A percentile compares a stretch with the other conserved stretches of the same genome.
Evolutionary conservation across 108 stramenopile species (phyloP).

Genomic region (Seminavis robusta): DNA sequence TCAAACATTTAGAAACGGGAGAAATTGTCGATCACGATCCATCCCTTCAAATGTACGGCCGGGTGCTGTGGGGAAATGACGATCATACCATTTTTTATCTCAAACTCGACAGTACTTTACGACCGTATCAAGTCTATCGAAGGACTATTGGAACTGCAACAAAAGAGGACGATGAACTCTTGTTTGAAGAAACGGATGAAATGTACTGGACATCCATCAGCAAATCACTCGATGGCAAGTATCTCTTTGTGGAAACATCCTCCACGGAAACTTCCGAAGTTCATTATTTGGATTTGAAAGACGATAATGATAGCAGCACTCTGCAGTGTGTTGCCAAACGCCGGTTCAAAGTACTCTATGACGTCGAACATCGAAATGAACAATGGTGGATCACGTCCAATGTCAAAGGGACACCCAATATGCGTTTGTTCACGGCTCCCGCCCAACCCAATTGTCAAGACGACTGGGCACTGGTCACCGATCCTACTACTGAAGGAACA

Average conservation of each 20-base stretch:
- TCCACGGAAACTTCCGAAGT: slow-evolving; percentile 84
- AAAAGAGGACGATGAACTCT: slow-evolving; percentile 47
- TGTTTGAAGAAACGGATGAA: slow-evolving; percentile 62
- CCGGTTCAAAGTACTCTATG: slow-evolving; percentile 57
- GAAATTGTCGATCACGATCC: slow-evolving; percentile 51
- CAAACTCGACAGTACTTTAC: slow-evolving; percentile 71
- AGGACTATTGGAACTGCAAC: slow-evolving; percentile 4
- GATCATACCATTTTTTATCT: slow-evolving; percentile 75
- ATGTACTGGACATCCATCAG: slow-evolving; percentile 46
- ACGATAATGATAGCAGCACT: slow-evolving; percentile 10
- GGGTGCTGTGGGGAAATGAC: slow-evolving; percentile 76
- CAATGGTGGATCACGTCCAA: slow-evolving; percentile 72
- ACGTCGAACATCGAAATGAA: slow-evolving; percentile 59
- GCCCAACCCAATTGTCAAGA: slow-evolving; percentile 39
- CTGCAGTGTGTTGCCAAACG: slow-evolving; percentile 65
- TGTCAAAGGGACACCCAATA: slow-evolving; percentile 57
- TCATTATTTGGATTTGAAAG: slow-evolving; percentile 59
- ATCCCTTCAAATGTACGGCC: slow-evolving; percentile 37
- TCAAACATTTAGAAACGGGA: slow-evolving; percentile 70
- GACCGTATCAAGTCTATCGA: slow-evolving; percentile 62
- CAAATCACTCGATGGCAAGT: slow-evolving; percentile 51
- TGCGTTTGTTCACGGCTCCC: slow-evolving; percentile 58
- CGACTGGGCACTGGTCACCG: slow-evolving; percentile 27
- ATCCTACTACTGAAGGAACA: slow-evolving; percentile 19
- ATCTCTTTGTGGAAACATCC: slow-evolving; percentile 37